These are phyloP conservation scores for Glutinoglossum americanum DNA, from an alignment of 495 filamentous ascomycete genomes.

Conservation along the genomic window DNA sequence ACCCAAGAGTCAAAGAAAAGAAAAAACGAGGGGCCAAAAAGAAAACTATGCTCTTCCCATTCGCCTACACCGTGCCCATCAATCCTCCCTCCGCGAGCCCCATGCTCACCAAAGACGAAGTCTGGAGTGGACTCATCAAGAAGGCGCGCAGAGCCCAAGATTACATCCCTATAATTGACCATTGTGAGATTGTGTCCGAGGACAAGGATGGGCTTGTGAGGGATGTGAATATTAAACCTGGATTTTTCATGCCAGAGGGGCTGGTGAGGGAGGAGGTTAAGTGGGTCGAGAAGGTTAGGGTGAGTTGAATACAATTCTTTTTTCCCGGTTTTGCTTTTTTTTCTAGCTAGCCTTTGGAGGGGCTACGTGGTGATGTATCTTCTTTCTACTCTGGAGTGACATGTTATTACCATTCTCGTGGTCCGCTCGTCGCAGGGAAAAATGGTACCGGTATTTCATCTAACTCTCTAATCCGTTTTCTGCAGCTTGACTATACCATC, in stretches of 20 bases:
- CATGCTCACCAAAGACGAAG: slow-evolving; percentile 21
- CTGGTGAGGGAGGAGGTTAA: slow-evolving; percentile 8
- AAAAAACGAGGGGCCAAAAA: background rate
- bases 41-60: background rate
- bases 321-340: no score
- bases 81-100: slow-evolving; percentile 24
- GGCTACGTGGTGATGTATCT: no score
- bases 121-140: slow-evolving; percentile 29
- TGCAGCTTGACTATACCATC: background rate
- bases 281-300: slow-evolving; percentile 11
- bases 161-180: slow-evolving; percentile 27
- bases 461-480: slow-evolving; percentile 4
- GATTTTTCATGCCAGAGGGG: background rate
- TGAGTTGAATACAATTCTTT: no score
- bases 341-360: no score
- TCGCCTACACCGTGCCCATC: slow-evolving; percentile 29
- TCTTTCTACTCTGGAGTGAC: no score
- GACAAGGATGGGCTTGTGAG: background rate
- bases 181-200: slow-evolving; percentile 17
- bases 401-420: no score
- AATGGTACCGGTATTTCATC: no score
- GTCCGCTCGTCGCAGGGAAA: no score
- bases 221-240: background rate
- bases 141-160: slow-evolving; percentile 28
- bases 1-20: no score